phyloP scores from a whole-genome alignment of 83 land plant species.

The Diphasiastrum complanatum region DNA sequence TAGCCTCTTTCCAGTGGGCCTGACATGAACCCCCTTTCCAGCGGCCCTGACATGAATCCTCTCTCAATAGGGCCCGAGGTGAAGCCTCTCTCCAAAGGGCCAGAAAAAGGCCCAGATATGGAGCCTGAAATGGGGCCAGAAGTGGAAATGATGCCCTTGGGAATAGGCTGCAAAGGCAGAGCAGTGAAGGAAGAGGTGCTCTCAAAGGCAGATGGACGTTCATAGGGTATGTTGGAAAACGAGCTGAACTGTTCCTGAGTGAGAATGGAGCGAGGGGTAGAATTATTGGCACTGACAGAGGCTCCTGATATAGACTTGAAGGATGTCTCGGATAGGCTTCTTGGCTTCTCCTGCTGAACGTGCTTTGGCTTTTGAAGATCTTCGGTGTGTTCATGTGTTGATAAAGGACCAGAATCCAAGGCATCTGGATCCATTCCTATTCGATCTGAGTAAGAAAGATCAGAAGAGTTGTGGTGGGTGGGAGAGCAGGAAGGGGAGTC shows the following conservation, averaged over 20 bases:
- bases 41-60: conserved; percentile 44
- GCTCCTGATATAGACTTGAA: conserved; percentile 93
- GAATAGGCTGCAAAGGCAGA: conserved; percentile 80
- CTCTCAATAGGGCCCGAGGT: conserved; percentile 81
- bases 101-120: conserved; percentile 50
- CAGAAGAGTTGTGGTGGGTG: too few relatives aligned
- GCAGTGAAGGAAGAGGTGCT: conserved; percentile 78
- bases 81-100: conserved; percentile 70
- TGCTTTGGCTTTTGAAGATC: too few relatives aligned
- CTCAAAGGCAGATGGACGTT: conserved; percentile 65
- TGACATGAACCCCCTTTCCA: too few relatives aligned
- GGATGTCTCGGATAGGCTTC: conserved; percentile 42
- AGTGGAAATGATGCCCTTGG: conserved; percentile 36
- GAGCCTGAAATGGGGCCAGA: conserved; percentile 52
- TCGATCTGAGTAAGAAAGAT: too few relatives aligned
- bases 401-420: too few relatives aligned
- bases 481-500: too few relatives aligned
- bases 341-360: conserved; percentile 21
- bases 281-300: conserved; percentile 85
- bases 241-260: conserved; percentile 26
- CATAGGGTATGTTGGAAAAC: conserved; percentile 21
- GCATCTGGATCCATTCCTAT: too few relatives aligned
- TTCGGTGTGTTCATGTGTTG: too few relatives aligned
- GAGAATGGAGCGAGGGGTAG: conserved; percentile 56
- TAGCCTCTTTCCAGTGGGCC: too few relatives aligned